Percentiles rank a stretch among this genome's conserved stretches.
Conservation (phyloP, 345 rosid species). For the thale cress (Arabidopsis thaliana) region TAIR10.1 NC_003074.8:6610501-6611000, state of each 20-base stretch:
- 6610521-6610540: constrained; percentile 80
- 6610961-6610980: constrained; percentile 87
- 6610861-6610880: constrained; percentile 63
- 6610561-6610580: constrained; percentile 97
- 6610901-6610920: constrained; percentile 49
- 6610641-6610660: constrained; percentile 87
- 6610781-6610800: constrained; percentile 40
- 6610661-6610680: constrained; percentile 89
- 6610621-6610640: constrained; percentile 93
- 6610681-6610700: constrained; percentile 75
- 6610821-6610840: constrained; percentile 56
- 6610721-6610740: constrained; percentile 86
- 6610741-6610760: constrained; percentile 67
- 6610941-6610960: constrained; percentile 71
- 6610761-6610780: constrained; percentile 55
- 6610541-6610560: constrained; percentile 87
- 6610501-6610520: constrained; percentile 74
- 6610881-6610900: constrained; percentile 58
- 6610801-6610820: constrained; percentile 45
- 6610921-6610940: constrained; percentile 57
- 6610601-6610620: constrained; percentile 81
- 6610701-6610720: constrained; percentile 92
- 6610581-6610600: constrained; percentile 89
- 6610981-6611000: constrained; percentile 88
- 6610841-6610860: constrained; percentile 64